Base-by-base conservation (phyloP, 495 filamentous ascomycete species). In the Penicillium atrosanguineum region DNA sequence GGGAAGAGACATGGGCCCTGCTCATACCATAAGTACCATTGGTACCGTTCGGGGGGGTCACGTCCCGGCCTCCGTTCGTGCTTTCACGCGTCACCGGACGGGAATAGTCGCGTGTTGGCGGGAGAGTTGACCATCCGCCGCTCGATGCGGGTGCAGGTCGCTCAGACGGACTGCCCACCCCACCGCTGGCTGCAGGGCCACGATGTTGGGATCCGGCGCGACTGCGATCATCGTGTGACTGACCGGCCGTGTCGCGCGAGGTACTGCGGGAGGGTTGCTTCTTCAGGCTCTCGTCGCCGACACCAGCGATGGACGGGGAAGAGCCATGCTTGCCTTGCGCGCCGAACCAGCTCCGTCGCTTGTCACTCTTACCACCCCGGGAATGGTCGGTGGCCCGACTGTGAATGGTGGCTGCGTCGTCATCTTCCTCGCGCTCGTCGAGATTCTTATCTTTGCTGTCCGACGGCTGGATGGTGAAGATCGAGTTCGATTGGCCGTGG, bases 321-420 rank as follows among this genome's bases (percentile, higher is more conserved):
- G 74, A 70, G 19, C 67, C 54, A 37, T 73, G 67, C 52, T 72
- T 75, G 50, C 68, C 54, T 19, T 70, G 70, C 4, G 70, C 63
- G 19, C 67, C 69, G 52, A 78, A 76, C 52, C 65, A 73, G 53
- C 73, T 78, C 52, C 73, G 64, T 14, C 75, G 72, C 47, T 71
- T 75, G 3, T 62, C 53, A 28, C 61, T 64, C 31, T 68, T 66
- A 3, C 69, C 71, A 45, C 71, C 73, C 4, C 65, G 69, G 5
- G 73, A 76, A 12, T 61, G 68, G 46, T 57, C 71, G 19, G 73
- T 76, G 12, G 70, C 69, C 21, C 68, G 75, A 41, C 73, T 76
- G 56, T 76, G 68, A 47, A 78, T 67, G 7, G 75, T 78, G 43
- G 67, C 72, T 16, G 72, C 63, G 50, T 76, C 73, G 38, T 75